Percentiles rank a stretch among this genome's conserved stretches.
These are phyloP conservation scores for Farysia itapuensis DNA, from an alignment of 1,284 basidiomycete genomes.

Conservation along the genomic window DNA sequence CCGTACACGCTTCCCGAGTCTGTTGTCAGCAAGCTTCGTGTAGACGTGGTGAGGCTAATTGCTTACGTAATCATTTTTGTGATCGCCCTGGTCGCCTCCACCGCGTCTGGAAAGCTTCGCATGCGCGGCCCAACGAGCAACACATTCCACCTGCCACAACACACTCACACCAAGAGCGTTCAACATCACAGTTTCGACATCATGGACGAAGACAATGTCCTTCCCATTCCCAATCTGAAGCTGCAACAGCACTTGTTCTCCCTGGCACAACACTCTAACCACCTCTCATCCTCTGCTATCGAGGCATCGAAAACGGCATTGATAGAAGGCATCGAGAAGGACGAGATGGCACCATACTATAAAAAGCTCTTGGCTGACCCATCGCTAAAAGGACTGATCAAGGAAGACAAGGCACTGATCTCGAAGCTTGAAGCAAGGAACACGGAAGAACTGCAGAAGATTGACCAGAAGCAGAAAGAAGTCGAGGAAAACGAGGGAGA, in stretches of 20 bases:
- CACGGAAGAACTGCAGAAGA: slow-evolving; percentile 71
- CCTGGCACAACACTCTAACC: slow-evolving; percentile 39
- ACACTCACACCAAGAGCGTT: no score
- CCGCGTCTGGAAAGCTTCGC: neutral
- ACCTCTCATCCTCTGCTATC: slow-evolving; percentile 6
- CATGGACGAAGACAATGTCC: slow-evolving; percentile 55
- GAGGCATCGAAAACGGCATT: slow-evolving; percentile 69
- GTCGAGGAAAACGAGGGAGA: slow-evolving; percentile 91
- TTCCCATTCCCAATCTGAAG: slow-evolving; percentile 54
- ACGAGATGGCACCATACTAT: slow-evolving; percentile 63
- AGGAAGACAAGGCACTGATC: slow-evolving; percentile 68
- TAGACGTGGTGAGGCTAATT: no score
- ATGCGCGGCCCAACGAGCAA: neutral
- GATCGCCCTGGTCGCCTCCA: neutral
- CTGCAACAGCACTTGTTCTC: slow-evolving; percentile 57
- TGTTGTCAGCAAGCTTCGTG: no score
- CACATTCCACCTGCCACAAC: no score
- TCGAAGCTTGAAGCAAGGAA: slow-evolving; percentile 75
- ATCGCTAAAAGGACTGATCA: slow-evolving; percentile 55
- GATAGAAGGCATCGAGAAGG: slow-evolving; percentile 77
- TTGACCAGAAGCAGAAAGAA: slow-evolving; percentile 79
- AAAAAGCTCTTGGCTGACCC: slow-evolving; percentile 46
- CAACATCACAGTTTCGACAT: no score
- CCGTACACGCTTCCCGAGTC: no score
- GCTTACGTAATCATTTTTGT: no score